A percentile compares a stretch with the other conserved stretches of the same genome.
Evolutionary conservation across 2,329 filamentous ascomycete species (phyloP).

Genomic region (Amylocarpus encephaloides): DNA sequence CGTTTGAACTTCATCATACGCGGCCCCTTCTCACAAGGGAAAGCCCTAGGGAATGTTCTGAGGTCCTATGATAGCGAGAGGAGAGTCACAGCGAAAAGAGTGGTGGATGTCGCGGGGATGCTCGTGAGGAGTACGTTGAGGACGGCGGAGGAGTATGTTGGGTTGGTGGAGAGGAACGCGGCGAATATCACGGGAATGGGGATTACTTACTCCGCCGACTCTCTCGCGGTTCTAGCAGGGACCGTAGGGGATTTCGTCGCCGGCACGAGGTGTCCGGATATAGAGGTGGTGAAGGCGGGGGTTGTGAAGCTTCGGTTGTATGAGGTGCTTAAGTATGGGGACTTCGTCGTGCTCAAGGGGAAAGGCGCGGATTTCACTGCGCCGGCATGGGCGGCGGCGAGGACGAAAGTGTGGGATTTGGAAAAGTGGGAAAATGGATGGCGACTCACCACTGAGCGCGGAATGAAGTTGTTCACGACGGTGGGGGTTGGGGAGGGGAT

Average conservation of each 20-base stretch:
- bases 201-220: slow-evolving; percentile 5
- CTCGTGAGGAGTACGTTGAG: slow-evolving; percentile 40
- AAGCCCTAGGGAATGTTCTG: slow-evolving; percentile 27
- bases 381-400: background rate
- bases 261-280: slow-evolving; percentile 7
- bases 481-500: background rate
- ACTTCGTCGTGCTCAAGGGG: background rate
- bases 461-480: background rate
- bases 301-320: background rate
- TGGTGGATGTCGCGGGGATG: slow-evolving; percentile 42
- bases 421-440: background rate
- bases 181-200: slow-evolving; percentile 35
- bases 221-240: slow-evolving; percentile 1
- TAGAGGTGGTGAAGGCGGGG: background rate
- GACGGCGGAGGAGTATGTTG: slow-evolving; percentile 41
- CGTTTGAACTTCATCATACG: background rate
- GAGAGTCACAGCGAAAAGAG: slow-evolving; percentile 37
- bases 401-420: slow-evolving; percentile 1
- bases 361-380: background rate
- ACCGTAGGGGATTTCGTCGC: slow-evolving; percentile 2
- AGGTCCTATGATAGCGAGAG: slow-evolving; percentile 41
- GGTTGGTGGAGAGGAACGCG: slow-evolving; percentile 42
- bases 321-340: background rate
- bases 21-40: too few relatives aligned
- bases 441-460: background rate